A percentile compares a stretch with the other conserved stretches of the same genome.
These are phyloP conservation scores for Raffaelea arxii DNA, from an alignment of 2,329 filamentous ascomycete genomes.

Conservation along the genomic window DNA sequence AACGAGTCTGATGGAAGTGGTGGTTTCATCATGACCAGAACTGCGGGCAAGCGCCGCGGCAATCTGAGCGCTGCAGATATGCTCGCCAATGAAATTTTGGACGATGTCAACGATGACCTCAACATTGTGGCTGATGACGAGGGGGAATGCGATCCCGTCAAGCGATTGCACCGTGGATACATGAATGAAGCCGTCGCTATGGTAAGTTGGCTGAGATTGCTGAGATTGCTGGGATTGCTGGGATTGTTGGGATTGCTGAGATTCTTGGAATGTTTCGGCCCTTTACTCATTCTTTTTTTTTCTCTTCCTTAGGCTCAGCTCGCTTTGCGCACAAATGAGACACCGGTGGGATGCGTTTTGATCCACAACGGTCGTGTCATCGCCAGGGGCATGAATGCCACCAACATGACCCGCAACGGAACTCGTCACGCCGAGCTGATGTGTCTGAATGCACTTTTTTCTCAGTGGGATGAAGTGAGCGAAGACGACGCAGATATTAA, in stretches of 20 bases:
- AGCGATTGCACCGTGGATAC: conserved; percentile 44
- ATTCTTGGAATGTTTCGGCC: too few species aligned
- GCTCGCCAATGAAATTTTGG: conserved; percentile 14
- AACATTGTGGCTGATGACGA: conserved; percentile 10
- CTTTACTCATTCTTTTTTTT: not conserved
- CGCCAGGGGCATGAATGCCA: conserved; percentile 91
- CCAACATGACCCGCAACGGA: conserved; percentile 81
- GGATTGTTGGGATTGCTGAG: too few species aligned
- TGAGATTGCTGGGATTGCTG: too few species aligned
- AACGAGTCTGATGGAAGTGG: conserved; percentile 8
- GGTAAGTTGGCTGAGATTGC: too few species aligned
- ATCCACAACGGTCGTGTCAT: conserved; percentile 73
- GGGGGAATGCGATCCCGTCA: conserved; percentile 20
- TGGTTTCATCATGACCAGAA: conserved; percentile 14
- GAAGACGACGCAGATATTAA: conserved; percentile 12
- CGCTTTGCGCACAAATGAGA: conserved; percentile 79
- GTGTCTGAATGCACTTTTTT: conserved; percentile 55
- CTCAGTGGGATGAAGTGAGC: conserved; percentile 26
- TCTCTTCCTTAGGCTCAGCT: conserved; percentile 59
- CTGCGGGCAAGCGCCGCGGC: conserved; percentile 13
- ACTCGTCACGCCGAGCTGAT: conserved; percentile 95
- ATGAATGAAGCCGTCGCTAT: conserved; percentile 82
- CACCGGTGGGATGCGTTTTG: conserved; percentile 91
- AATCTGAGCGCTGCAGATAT: conserved; percentile 14
- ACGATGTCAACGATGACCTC: conserved; percentile 19